Percentiles rank a stretch among this genome's conserved stretches.
phyloP scores from a whole-genome alignment of 2,329 filamentous ascomycete species.

The Pseudogymnoascus sp. region DNA sequence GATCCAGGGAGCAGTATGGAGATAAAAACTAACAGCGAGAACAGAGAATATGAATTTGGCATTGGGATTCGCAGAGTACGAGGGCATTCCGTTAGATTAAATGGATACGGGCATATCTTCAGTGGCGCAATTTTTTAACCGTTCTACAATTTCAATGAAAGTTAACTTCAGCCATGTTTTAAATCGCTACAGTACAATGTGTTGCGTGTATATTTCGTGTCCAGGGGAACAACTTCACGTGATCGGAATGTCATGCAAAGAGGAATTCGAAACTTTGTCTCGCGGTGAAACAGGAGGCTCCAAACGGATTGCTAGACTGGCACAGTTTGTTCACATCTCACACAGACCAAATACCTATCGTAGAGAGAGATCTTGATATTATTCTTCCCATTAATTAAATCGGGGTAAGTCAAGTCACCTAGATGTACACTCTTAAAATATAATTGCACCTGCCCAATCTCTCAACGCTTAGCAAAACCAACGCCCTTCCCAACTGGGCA shows the following conservation, averaged over 20 bases:
- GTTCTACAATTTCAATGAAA: constrained; percentile 2
- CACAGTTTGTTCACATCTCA: neutral
- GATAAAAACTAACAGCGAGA: constrained; percentile 13
- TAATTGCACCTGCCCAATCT: neutral
- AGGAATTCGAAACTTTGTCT: neutral
- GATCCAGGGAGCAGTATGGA: neutral
- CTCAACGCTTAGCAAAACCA: constrained; percentile 14
- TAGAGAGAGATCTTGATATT: neutral
- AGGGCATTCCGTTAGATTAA: constrained; percentile 61
- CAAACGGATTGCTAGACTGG: neutral
- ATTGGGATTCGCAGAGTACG: constrained; percentile 81
- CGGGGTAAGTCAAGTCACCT: neutral
- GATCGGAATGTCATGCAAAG: neutral
- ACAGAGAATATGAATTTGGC: constrained; percentile 88
- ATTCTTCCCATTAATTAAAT: neutral
- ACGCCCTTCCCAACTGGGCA: constrained; percentile 24
- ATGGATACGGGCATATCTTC: neutral
- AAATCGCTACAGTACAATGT: neutral
- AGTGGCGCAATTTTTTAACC: neutral
- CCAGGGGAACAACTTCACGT: neutral
- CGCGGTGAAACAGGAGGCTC: neutral
- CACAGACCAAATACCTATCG: neutral
- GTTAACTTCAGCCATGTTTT: neutral
- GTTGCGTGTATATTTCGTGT: neutral
- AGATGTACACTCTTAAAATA: neutral